Evolutionary conservation across 148 eudicot species (phyloP).

Genomic region (Fagopyrum tataricum): DNA sequence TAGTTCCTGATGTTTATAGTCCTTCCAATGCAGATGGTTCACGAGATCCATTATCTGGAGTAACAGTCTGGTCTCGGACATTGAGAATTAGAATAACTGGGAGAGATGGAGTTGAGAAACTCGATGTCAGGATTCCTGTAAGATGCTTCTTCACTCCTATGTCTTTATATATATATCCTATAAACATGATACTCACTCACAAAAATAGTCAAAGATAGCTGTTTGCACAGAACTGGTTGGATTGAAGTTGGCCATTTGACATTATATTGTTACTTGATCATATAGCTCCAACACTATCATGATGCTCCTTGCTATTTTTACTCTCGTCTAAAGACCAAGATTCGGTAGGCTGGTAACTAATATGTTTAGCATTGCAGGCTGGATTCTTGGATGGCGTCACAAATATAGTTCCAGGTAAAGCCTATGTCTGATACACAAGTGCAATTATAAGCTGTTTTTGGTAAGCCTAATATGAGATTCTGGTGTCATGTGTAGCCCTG

Average conservation of each 20-base stretch:
- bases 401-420: slow-evolving; percentile 88
- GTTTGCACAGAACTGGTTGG: not conserved
- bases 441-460: not conserved
- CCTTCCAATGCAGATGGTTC: slow-evolving; percentile 40
- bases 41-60: slow-evolving; percentile 37
- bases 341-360: not conserved
- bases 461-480: not conserved
- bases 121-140: slow-evolving; percentile 86
- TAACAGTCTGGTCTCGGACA: slow-evolving; percentile 56
- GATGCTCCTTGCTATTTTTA: not conserved
- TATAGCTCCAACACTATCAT: not conserved
- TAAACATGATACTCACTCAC: not conserved
- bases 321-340: not conserved
- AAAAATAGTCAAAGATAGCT: not conserved
- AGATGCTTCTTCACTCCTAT: slow-evolving; percentile 23
- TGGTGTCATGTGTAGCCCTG: slow-evolving; percentile 40
- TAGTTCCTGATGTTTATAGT: slow-evolving; percentile 59
- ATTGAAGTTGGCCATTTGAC: not conserved
- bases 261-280: not conserved
- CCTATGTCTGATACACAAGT: not conserved
- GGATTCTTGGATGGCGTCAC: slow-evolving; percentile 91
- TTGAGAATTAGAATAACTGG: slow-evolving; percentile 81
- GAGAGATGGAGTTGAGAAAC: slow-evolving; percentile 76
- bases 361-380: slow-evolving; percentile 43
- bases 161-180: not conserved